Evolutionary conservation across 441 rosid genomes (phyloP), one percentile per base, ranked within the genome.

Genomic region (Francoa sonchifolia): DNA sequence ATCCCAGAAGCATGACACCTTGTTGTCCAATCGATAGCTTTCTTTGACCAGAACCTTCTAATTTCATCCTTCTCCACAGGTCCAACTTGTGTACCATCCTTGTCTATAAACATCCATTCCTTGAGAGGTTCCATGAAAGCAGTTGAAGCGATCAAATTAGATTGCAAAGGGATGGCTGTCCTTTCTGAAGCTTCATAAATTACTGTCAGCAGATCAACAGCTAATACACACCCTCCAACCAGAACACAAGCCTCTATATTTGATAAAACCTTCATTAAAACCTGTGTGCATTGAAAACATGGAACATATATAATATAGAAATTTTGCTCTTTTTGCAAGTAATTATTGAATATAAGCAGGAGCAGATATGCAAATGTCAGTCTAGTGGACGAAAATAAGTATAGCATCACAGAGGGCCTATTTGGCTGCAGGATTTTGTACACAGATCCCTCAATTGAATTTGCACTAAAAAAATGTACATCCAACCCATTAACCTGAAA

Each of bases 81-180:
- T 58, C 99, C 99, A 53, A 76, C 74, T 68, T 84, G 67, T 44
- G 60, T 62, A 51, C 97, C 96, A 63, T 73, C 69, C 54, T 79
- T 74, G 60, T 74, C 90, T 44, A 73, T 48, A 59, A 76, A 82
- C 87, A 79, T 82, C 99, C 99, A 93, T 67, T 93, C 99, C 73
- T 93, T 93, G 22, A 79, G 85, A 21, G 99, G 88, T 67, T 93
- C 99, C 99, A 93, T 84, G 67, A 93, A 93, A 46, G 99, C 99
- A 59, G 90, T 72, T 44, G 99, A 94, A 48, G 99, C 99, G 57
- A 93, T 73, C 66, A 93, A 68, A 65, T 93, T 93, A 41, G 99
- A 93, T 45, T 88, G 99, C 46, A 93, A 70, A 50, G 99, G 99
- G 58, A 84, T 93, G 36, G 82, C 82, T 19, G 97, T 93, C 72